Evolutionary conservation across 306 rosid species (phyloP).

Genomic region (Gillenia trifoliata): DNA sequence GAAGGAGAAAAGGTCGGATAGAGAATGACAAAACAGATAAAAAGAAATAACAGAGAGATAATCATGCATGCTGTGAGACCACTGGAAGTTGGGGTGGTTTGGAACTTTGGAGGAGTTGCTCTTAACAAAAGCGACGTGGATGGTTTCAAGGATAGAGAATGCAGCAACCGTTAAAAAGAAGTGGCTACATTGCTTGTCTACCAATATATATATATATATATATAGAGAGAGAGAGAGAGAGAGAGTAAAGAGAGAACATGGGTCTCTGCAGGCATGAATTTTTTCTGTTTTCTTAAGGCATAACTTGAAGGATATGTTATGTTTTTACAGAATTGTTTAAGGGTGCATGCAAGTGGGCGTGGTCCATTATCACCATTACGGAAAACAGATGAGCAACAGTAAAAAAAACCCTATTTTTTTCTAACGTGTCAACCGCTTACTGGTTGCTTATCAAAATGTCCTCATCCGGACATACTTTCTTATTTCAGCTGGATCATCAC

Average conservation of each 20-base stretch:
- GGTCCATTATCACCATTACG: conserved; percentile 32
- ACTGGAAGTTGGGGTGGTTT: conserved; percentile 17
- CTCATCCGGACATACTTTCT: neutral
- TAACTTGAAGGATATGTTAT: conserved; percentile 14
- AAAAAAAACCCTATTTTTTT: neutral
- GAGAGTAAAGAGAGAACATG: conserved; percentile 29
- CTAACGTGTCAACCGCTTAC: conserved; percentile 1
- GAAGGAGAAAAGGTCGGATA: conserved; percentile 20
- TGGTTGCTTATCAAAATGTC: neutral
- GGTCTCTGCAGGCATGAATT: conserved; percentile 38
- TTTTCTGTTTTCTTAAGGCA: conserved; percentile 26
- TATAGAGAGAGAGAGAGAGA: conserved; percentile 22
- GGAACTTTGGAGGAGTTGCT: neutral
- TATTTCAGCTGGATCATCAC: neutral
- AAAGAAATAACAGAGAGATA: conserved; percentile 11
- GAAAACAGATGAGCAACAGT: conserved; percentile 16
- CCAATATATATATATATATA: neutral
- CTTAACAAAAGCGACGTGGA: conserved; percentile 29
- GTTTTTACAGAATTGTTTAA: conserved; percentile 10
- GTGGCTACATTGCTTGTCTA: neutral
- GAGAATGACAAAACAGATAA: conserved; percentile 25
- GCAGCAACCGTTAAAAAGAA: neutral
- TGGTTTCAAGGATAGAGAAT: conserved; percentile 18
- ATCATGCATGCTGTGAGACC: conserved; percentile 23
- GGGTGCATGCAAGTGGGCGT: conserved; percentile 43